phyloP scores from a whole-genome alignment of 495 filamentous ascomycete genomes.

The Glutinoglossum americanum region DNA sequence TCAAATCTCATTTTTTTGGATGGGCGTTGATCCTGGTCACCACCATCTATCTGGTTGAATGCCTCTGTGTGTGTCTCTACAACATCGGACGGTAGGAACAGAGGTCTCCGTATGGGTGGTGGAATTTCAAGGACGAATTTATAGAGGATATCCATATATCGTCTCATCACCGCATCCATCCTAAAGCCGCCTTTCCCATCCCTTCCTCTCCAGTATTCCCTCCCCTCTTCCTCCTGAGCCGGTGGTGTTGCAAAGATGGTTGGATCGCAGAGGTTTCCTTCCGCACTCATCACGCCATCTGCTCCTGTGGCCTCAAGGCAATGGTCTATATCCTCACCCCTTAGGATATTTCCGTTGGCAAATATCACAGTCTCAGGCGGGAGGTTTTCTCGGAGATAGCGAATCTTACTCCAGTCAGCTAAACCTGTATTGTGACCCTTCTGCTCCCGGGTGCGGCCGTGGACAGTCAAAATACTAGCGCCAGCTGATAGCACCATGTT shows the following conservation, averaged over 20 bases:
- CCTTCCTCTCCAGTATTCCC: slow-evolving; percentile 67
- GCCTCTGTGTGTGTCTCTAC: slow-evolving; percentile 5
- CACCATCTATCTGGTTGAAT: slow-evolving; percentile 12
- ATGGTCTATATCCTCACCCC: slow-evolving; percentile 51
- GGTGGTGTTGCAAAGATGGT: slow-evolving; percentile 52
- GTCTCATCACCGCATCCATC: slow-evolving; percentile 65
- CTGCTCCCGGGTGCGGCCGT: slow-evolving; percentile 74
- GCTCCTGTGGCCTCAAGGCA: slow-evolving; percentile 75
- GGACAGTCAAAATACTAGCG: slow-evolving; percentile 79
- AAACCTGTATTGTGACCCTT: slow-evolving; percentile 91
- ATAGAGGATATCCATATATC: slow-evolving; percentile 81
- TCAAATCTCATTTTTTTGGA: slow-evolving; percentile 41
- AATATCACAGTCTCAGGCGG: slow-evolving; percentile 81
- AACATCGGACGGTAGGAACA: slow-evolving; percentile 52
- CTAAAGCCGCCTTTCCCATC: slow-evolving; percentile 73
- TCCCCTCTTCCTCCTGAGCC: slow-evolving; percentile 32
- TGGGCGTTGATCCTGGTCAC: slow-evolving; percentile 19
- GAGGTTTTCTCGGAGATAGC: slow-evolving; percentile 62
- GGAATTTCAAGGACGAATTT: slow-evolving; percentile 41
- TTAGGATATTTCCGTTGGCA: slow-evolving; percentile 86
- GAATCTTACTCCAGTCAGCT: slow-evolving; percentile 73
- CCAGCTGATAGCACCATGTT: slow-evolving; percentile 72
- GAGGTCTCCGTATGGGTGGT: slow-evolving; percentile 39
- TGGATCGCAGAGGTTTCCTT: slow-evolving; percentile 82
- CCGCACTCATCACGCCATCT: slow-evolving; percentile 88